phyloP scores from a whole-genome alignment of 2,329 filamentous ascomycete species.

The Bipolaris cookei region DNA sequence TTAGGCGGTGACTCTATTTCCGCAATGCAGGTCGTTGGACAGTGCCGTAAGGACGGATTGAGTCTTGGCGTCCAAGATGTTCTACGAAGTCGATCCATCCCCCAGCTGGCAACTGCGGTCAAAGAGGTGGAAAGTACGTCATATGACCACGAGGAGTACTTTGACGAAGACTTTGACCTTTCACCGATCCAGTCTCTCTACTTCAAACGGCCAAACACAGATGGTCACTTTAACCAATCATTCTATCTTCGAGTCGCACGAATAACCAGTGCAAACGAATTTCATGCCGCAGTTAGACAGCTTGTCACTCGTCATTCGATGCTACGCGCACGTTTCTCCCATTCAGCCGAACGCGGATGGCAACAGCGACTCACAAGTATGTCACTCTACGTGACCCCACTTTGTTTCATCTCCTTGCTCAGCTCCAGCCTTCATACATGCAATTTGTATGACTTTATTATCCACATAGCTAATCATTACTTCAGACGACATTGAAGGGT shows the following conservation, averaged over 20 bases:
- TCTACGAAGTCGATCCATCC: conserved; percentile 56
- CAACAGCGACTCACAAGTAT: conserved; percentile 42
- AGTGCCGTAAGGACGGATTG: conserved; percentile 55
- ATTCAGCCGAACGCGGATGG: conserved; percentile 34
- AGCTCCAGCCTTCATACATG: not conserved
- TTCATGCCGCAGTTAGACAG: conserved; percentile 31
- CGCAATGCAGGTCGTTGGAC: conserved; percentile 57
- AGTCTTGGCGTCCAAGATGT: conserved; percentile 57
- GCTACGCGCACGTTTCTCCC: conserved; percentile 41
- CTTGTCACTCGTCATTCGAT: conserved; percentile 42
- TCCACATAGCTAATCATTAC: not conserved
- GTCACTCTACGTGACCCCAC: not conserved
- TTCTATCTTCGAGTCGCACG: conserved; percentile 42
- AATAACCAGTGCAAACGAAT: conserved; percentile 32
- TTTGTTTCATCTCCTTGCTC: not conserved
- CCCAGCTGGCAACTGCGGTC: conserved; percentile 35
- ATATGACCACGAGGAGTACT: conserved; percentile 31
- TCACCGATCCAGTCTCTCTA: conserved; percentile 44
- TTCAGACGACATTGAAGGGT: conserved; percentile 31
- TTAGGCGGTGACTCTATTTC: conserved; percentile 59
- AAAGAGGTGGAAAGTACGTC: conserved; percentile 27
- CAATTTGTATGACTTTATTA: no score
- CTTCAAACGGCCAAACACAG: conserved; percentile 40
- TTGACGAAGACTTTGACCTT: conserved; percentile 40
- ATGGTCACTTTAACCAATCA: conserved; percentile 46